phyloP scores from a whole-genome alignment of 2,329 filamentous ascomycete genomes.

The Phaeosphaeria sp. region DNA sequence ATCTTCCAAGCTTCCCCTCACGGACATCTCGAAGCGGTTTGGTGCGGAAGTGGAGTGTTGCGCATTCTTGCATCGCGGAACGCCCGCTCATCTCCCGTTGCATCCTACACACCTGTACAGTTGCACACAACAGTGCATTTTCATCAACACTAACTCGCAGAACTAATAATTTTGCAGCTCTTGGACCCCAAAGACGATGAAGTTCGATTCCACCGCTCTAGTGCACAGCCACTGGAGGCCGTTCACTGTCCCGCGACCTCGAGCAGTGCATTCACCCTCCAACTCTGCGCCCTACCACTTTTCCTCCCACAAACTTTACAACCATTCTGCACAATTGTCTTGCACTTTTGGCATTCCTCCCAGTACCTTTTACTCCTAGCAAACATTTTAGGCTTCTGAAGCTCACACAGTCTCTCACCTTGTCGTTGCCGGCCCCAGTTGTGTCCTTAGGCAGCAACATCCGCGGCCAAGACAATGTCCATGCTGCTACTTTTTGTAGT shows the following conservation, averaged over 20 bases:
- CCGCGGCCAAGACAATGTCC: constrained; percentile 33
- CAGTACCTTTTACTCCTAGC: background rate
- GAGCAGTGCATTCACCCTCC: constrained; percentile 18
- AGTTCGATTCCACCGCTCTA: constrained; percentile 23
- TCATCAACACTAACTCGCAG: constrained; percentile 33
- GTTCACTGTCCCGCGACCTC: constrained; percentile 10
- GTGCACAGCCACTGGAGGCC: constrained; percentile 32
- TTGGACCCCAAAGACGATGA: constrained; percentile 25
- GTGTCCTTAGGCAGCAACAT: constrained; percentile 32
- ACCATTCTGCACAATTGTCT: constrained; percentile 1
- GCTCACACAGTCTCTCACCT: background rate
- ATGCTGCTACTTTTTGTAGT: constrained; percentile 34
- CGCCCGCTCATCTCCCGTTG: constrained; percentile 22
- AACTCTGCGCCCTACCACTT: constrained; percentile 21
- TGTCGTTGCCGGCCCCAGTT: constrained; percentile 16
- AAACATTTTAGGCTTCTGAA: background rate
- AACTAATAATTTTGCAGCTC: constrained; percentile 28
- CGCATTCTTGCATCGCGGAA: constrained; percentile 34
- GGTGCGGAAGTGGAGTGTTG: constrained; percentile 25
- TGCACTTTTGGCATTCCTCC: background rate
- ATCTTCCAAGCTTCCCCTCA: constrained; percentile 17
- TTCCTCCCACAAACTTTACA: constrained; percentile 12
- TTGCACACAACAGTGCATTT: constrained; percentile 29
- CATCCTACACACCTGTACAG: constrained; percentile 26
- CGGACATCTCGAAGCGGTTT: constrained; percentile 25